phyloP scores from a whole-genome alignment of 495 filamentous ascomycete species.

The Neurospora sp. region DNA sequence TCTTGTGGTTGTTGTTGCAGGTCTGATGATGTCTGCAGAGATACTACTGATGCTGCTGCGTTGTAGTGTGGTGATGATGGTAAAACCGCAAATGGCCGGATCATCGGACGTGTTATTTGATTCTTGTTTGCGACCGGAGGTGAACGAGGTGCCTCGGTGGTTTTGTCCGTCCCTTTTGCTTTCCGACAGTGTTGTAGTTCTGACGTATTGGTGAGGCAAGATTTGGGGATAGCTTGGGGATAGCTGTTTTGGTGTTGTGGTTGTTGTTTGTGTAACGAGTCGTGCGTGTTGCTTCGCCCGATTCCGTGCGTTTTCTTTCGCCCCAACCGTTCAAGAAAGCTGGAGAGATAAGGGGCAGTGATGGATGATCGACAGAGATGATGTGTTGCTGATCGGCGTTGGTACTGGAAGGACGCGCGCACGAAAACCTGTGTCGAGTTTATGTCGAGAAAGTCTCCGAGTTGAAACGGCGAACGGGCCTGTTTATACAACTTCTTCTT shows the following conservation, averaged over 20 bases:
- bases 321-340: background rate
- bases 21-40: constrained; percentile 2
- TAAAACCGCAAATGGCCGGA: constrained; percentile 4
- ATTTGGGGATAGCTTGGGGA: background rate
- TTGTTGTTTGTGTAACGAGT: background rate
- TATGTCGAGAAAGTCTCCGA: background rate
- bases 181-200: background rate
- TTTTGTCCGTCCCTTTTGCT: background rate
- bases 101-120: constrained; percentile 10
- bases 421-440: background rate
- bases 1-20: background rate
- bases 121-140: background rate
- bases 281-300: background rate
- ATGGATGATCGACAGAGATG: background rate
- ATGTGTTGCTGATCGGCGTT: background rate
- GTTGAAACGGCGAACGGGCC: background rate
- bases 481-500: background rate
- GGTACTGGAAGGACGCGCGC: background rate
- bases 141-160: background rate
- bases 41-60: background rate
- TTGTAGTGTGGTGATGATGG: background rate
- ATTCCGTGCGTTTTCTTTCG: background rate
- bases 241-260: background rate
- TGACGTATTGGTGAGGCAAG: background rate
- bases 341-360: background rate